Evolutionary conservation across 2,329 filamentous ascomycete species (phyloP).

Genomic region (Massarina eburnea): DNA sequence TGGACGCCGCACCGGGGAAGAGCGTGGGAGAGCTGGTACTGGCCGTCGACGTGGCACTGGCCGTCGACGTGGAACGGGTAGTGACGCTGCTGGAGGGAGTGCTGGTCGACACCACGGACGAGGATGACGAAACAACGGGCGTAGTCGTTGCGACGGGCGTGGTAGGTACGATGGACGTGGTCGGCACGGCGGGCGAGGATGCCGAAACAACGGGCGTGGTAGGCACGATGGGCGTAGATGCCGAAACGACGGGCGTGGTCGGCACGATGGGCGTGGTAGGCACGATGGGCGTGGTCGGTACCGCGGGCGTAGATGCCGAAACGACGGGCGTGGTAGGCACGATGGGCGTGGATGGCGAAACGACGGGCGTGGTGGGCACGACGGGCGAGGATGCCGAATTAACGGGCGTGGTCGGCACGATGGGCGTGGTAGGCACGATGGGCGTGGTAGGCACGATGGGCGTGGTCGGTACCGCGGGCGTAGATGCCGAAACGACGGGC

Average conservation of each 20-base stretch:
- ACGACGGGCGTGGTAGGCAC: no score
- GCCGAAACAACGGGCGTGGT: slow-evolving; percentile 2
- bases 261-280: neutral
- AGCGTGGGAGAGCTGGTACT: slow-evolving; percentile 19
- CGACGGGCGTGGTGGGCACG: neutral
- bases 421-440: neutral
- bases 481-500: neutral
- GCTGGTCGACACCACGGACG: slow-evolving; percentile 9
- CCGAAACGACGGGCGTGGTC: no score
- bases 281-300: no score
- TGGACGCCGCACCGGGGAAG: slow-evolving; percentile 29
- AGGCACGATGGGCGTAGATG: slow-evolving; percentile 10
- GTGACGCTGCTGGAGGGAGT: neutral
- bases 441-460: neutral
- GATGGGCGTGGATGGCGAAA: no score
- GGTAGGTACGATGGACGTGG: no score
- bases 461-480: neutral
- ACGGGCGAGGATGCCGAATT: neutral
- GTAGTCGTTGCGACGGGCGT: no score
- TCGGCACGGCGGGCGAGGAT: no score
- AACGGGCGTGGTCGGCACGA: neutral
- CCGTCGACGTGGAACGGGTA: slow-evolving; percentile 3
- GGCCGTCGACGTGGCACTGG: no score
- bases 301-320: neutral
- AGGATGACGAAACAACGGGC: no score